Evolutionary conservation across 768 basidiomycete species (phyloP), one percentile per base, ranked within the genome.

Genomic region (Podaxis sp.): DNA sequence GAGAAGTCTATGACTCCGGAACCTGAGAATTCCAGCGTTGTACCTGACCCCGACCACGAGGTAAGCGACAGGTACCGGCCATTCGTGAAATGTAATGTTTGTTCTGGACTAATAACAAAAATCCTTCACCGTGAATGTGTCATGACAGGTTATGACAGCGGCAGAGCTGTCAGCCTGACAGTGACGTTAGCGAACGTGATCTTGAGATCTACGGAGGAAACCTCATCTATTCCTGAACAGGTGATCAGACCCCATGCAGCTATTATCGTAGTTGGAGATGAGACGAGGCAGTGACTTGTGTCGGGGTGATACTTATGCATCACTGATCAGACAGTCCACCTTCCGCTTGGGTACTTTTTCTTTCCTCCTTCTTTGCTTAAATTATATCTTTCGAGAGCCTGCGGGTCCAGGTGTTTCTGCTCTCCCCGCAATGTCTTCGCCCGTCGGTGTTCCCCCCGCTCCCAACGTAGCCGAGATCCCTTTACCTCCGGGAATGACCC

Each of bases 401-500:
- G 40, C 40, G 17, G 40, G 40, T 42, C 12, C 40, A 42, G 40
- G 40, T 17, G 44, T 19, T 19, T 19, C 17, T 19, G 12, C 19
- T 51, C 49, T 51, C 22, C 22, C 9, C 11, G n/a, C 33, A 26
- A 58, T 48, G 59, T 40, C 59, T 26, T 54, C 33, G 33, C 33
- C 28, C 17, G 26, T 33, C 12, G 7, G 22, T 33, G 26, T 4
- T 49, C 9, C 30, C 11, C 46, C 48, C 2, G 9, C 36, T 28
- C 38, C 59, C 19, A 52, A n/a, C 17, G 40, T 38, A 36, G 48
- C 59, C 12, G n/a, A 40, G 8, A 52, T 60, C 13, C 59, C 59
- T 28, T 52, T 52, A 28, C 59, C 59, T 52, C 51, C 51, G 15
- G 59, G 59, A 4, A 40, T 60, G 22, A 24, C 48, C 12, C 24